Evolutionary conservation across 805 yeast species (phyloP).

Genomic region (Lachancea waltii): DNA sequence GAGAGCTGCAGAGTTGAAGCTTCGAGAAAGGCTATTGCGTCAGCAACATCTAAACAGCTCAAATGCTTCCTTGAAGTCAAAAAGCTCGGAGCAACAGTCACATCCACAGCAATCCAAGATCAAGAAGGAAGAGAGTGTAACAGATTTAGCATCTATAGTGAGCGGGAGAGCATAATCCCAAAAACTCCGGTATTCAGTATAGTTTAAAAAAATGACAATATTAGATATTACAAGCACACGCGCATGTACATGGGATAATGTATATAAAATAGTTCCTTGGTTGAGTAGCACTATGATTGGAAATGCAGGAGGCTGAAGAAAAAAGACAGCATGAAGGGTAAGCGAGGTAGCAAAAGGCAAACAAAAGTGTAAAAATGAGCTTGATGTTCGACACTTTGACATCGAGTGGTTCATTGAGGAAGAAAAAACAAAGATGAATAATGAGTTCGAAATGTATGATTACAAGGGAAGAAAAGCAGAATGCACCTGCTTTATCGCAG

Average conservation of each 20-base stretch:
- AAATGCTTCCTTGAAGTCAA: constrained; percentile 14
- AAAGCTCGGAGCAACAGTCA: constrained; percentile 9
- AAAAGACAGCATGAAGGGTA: constrained; percentile 3
- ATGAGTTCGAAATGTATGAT: constrained; percentile 1
- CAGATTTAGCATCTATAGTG: constrained; percentile 45
- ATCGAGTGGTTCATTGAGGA: not conserved
- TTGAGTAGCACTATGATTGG: constrained; percentile 3
- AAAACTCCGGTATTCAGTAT: not conserved
- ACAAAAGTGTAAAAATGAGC: constrained; percentile 4
- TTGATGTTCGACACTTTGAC: not conserved
- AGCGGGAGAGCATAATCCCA: constrained; percentile 24
- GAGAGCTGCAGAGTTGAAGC: constrained; percentile 65
- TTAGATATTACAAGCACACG: constrained; percentile 9
- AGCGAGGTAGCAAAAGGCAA: constrained; percentile 1
- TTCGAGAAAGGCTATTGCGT: constrained; percentile 49
- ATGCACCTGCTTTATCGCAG: too few species aligned
- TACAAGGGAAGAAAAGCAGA: constrained; percentile 2
- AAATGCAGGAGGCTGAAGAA: constrained; percentile 1
- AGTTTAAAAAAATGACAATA: constrained; percentile 1
- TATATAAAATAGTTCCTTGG: constrained; percentile 8
- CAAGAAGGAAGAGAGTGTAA: constrained; percentile 47
- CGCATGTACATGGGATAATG: constrained; percentile 7
- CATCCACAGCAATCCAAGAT: constrained; percentile 21
- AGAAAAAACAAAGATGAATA: not conserved
- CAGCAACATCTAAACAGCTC: constrained; percentile 19